Percentiles rank a stretch among this genome's conserved stretches.
These are phyloP conservation scores for Ambrosia trifida DNA, from an alignment of 129 eudicot genomes.

Conservation along the genomic window DNA sequence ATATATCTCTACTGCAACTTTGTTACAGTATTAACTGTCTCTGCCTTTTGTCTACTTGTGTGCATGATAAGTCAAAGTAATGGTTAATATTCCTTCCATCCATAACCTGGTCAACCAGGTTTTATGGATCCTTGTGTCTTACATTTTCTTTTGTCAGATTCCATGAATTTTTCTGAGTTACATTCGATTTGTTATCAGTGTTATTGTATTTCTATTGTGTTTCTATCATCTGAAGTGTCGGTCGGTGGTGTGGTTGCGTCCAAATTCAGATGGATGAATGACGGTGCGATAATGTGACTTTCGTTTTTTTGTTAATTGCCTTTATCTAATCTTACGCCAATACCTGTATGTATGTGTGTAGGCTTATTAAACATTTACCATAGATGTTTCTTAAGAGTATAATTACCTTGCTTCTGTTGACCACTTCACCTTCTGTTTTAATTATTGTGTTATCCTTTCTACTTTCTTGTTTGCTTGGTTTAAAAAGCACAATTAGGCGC, in stretches of 20 bases:
- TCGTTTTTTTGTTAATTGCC: neutral
- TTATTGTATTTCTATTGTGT: neutral
- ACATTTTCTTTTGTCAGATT: conserved; percentile 2
- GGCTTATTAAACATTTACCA: neutral
- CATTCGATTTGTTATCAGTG: neutral
- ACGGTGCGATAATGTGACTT: neutral
- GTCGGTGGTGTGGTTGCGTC: neutral
- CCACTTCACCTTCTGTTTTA: neutral
- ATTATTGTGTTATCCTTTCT: neutral
- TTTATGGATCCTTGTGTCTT: neutral
- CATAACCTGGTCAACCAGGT: conserved; percentile 16
- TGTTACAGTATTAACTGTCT: conserved; percentile 2
- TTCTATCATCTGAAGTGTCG: neutral
- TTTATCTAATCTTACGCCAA: neutral
- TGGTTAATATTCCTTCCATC: neutral
- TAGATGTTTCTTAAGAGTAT: neutral
- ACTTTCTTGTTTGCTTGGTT: conserved; percentile 1
- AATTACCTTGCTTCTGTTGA: neutral
- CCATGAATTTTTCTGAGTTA: neutral
- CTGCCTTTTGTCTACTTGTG: neutral
- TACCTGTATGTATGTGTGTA: neutral
- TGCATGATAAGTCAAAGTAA: conserved; percentile 7
- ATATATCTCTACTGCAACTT: neutral
- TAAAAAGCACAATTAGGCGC: too few relatives aligned
- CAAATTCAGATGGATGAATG: neutral